Evolutionary conservation across 2,329 filamentous ascomycete genomes (phyloP), one percentile per base, ranked within the genome.

Genomic region (Colletotrichum sp.): DNA sequence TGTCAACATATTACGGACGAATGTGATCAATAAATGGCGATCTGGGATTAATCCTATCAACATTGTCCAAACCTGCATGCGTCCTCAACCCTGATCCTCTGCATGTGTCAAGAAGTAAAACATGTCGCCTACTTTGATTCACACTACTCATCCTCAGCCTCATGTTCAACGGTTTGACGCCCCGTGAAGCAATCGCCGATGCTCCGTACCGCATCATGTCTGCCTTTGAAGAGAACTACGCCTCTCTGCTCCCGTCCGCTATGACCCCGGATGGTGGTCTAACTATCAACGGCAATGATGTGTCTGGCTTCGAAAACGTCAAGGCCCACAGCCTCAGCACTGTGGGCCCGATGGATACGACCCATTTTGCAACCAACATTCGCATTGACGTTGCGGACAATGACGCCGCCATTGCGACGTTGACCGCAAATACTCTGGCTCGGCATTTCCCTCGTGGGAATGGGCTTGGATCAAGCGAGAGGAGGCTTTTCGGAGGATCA

Each of bases 71-170:
- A 59, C 55, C 25, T 19, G 9, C 4, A 29, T 6, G 44, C 4
- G 4, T 49, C 8, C 6, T 49, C n/a, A 1, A 49, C 11, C 6
- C n/a, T 6, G 1, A 13, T 22, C 6, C n/a, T 4, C 0, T 22
- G 3, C n/a, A 13, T 22, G 39, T n/a, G 8, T 13, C n/a, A 3
- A 22, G 11, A 49, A 22, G 44, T 22, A 49, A 2, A 49, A 22
- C 6, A 4, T 2, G 13, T 49, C 44, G 6, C 3, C n/a, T 11
- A n/a, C 19, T 49, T 12, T 22, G 44, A 1, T 22, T 49, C 44
- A 6, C 44, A 49, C 44, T 1, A 6, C n/a, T 22, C n/a, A 22
- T 13, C 44, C n/a, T 22, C 39, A 44, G 39, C 36, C 32, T 34
- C 32, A 34, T 34, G 32, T 34, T 52, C 11, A 52, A 52, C 44